Evolutionary conservation across 2,329 filamentous ascomycete species (phyloP).

Genomic region (Tolypocladium pustulatum): DNA sequence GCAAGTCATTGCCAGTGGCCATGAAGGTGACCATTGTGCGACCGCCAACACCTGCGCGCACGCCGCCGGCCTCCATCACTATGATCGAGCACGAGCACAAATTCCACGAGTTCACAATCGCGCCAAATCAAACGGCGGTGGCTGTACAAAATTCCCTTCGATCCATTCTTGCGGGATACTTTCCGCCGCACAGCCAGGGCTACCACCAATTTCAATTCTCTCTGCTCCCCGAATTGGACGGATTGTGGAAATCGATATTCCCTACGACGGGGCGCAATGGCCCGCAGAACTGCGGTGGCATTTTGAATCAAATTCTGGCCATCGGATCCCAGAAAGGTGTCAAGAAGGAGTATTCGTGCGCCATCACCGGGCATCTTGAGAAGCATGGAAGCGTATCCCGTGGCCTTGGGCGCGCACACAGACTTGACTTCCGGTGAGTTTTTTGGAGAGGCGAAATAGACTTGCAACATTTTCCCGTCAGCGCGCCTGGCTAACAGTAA

Average conservation of each 20-base stretch:
- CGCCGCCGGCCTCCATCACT: conserved; percentile 23
- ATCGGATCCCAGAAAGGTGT: conserved; percentile 47
- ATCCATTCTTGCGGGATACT: conserved; percentile 38
- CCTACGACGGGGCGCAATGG: conserved; percentile 20
- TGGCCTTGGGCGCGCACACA: conserved; percentile 40
- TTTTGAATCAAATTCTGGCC: conserved; percentile 48
- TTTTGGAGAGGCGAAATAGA: not conserved
- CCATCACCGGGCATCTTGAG: conserved; percentile 42
- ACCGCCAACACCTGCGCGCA: conserved; percentile 32
- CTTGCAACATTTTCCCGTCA: no score
- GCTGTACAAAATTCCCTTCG: conserved; percentile 47
- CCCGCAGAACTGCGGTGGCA: conserved; percentile 18
- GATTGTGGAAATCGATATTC: conserved; percentile 43
- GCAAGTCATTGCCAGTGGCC: conserved; percentile 9
- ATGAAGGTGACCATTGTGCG: conserved; percentile 17
- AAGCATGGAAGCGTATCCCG: conserved; percentile 40
- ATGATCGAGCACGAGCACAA: conserved; percentile 19
- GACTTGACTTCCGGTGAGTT: conserved; percentile 47
- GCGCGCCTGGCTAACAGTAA: not conserved
- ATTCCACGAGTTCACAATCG: conserved; percentile 34
- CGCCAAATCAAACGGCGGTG: conserved; percentile 34
- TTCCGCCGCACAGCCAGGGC: conserved; percentile 34
- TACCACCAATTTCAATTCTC: conserved; percentile 38
- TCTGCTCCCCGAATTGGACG: conserved; percentile 36
- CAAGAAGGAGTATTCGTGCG: conserved; percentile 34